phyloP scores from a whole-genome alignment of 2,329 filamentous ascomycete species.

The Aspergillus viridinutans region DNA sequence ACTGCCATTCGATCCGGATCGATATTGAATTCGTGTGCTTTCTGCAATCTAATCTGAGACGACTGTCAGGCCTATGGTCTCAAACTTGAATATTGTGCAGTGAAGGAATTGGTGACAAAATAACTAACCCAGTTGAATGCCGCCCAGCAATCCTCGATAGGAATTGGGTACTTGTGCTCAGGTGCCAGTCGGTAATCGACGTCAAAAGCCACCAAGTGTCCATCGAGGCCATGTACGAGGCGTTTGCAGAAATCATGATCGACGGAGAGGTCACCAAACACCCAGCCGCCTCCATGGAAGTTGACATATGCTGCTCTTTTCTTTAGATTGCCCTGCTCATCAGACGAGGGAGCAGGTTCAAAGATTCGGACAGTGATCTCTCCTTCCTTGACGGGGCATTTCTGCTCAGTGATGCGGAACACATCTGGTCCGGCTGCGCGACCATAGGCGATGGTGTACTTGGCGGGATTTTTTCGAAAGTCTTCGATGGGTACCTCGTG shows the following conservation, averaged over 20 bases:
- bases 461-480: constrained; percentile 37
- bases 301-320: constrained; percentile 41
- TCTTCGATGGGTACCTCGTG: constrained; percentile 41
- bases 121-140: constrained; percentile 37
- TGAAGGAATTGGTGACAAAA: background rate
- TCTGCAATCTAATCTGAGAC: constrained; percentile 28
- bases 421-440: constrained; percentile 33
- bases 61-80: background rate
- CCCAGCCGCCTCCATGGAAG: constrained; percentile 42
- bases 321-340: constrained; percentile 22
- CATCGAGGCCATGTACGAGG: constrained; percentile 34
- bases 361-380: constrained; percentile 41
- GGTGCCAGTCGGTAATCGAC: constrained; percentile 43
- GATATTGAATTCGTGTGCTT: constrained; percentile 32
- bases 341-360: constrained; percentile 26
- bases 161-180: constrained; percentile 36
- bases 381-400: constrained; percentile 36
- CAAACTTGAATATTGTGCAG: background rate
- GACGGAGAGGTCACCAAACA: constrained; percentile 37
- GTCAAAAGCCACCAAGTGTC: constrained; percentile 41
- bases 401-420: constrained; percentile 38
- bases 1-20: constrained; percentile 33
- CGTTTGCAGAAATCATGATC: constrained; percentile 42
- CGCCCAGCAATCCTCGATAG: constrained; percentile 38
- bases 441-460: constrained; percentile 38